A percentile compares a stretch with the other conserved stretches of the same genome.
phyloP scores from a whole-genome alignment of 768 basidiomycete species.

The Hericium erinaceus region DNA sequence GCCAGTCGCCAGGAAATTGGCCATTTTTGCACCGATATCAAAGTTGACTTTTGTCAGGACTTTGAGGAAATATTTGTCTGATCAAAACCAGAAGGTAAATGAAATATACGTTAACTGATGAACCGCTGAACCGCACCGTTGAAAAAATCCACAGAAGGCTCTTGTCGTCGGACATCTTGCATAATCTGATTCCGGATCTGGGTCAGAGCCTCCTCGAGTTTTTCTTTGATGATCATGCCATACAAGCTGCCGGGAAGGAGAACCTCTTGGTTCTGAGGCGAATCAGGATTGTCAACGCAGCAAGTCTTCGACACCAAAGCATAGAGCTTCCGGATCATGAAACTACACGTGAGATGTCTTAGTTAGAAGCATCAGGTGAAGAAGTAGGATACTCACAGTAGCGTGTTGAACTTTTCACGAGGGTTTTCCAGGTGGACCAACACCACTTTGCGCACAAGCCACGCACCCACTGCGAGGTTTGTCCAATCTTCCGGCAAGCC shows the following conservation, averaged over 20 bases:
- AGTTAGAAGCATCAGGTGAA: background rate
- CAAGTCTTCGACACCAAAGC: constrained; percentile 84
- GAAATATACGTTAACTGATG: background rate
- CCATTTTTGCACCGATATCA: constrained; percentile 82
- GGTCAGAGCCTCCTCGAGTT: constrained; percentile 82
- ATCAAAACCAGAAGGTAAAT: background rate
- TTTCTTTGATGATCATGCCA: constrained; percentile 97
- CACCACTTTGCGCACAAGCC: constrained; percentile 76
- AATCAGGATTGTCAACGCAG: constrained; percentile 95
- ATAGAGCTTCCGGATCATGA: constrained; percentile 96
- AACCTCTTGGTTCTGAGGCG: constrained; percentile 96
- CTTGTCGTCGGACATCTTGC: constrained; percentile 68
- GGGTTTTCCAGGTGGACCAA: constrained; percentile 83
- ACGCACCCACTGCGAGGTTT: constrained; percentile 70
- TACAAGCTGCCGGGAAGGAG: constrained; percentile 88
- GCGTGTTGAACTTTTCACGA: constrained; percentile 90
- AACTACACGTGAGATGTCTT: constrained; percentile 36
- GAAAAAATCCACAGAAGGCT: constrained; percentile 72
- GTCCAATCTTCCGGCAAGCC: constrained; percentile 91
- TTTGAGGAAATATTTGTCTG: constrained; percentile 78
- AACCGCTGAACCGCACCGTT: constrained; percentile 49
- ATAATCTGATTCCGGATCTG: constrained; percentile 60
- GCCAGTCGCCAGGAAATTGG: constrained; percentile 95
- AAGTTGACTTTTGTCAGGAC: constrained; percentile 72
- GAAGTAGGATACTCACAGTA: constrained; percentile 51